A percentile compares a stretch with the other conserved stretches of the same genome.
These are phyloP conservation scores for Xerocomus tenax DNA, from an alignment of 1,284 basidiomycete genomes.

Conservation along the genomic window DNA sequence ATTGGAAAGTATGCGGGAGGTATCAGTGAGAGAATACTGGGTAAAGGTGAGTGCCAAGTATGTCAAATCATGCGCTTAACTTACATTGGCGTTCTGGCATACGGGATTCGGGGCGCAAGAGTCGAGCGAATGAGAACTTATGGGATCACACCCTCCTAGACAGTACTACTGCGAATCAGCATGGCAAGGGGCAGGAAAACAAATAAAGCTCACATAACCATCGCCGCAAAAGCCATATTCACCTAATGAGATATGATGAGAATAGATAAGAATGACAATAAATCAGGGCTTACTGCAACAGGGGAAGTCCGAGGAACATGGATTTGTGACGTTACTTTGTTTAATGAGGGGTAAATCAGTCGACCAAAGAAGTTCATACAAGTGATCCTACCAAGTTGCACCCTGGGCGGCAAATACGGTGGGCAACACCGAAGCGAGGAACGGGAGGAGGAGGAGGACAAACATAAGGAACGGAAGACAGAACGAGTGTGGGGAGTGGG, in stretches of 20 bases:
- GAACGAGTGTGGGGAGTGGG: slow-evolving; percentile 22
- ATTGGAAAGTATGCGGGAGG: slow-evolving; percentile 59
- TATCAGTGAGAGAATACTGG: slow-evolving; percentile 58
- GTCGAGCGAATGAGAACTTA: slow-evolving; percentile 50
- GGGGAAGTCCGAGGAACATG: slow-evolving; percentile 51
- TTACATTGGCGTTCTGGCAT: slow-evolving; percentile 55
- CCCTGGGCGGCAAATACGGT: slow-evolving; percentile 20
- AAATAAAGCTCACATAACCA: slow-evolving; percentile 36
- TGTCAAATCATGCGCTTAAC: slow-evolving; percentile 11
- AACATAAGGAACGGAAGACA: slow-evolving; percentile 18
- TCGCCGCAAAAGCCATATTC: slow-evolving; percentile 69
- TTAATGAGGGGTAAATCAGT: neutral
- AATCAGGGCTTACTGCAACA: slow-evolving; percentile 54
- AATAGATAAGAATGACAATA: neutral
- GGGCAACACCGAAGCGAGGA: slow-evolving; percentile 18
- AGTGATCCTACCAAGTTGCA: slow-evolving; percentile 22
- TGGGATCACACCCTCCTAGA: slow-evolving; percentile 74
- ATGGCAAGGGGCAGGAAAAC: neutral
- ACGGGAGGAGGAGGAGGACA: slow-evolving; percentile 15
- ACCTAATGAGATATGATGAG: slow-evolving; percentile 33
- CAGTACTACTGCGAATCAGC: slow-evolving; percentile 47
- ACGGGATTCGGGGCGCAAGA: slow-evolving; percentile 69
- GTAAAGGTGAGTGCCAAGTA: slow-evolving; percentile 1
- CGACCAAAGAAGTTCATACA: neutral
- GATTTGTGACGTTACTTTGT: slow-evolving; percentile 44